A percentile compares a stretch with the other conserved stretches of the same genome.
Evolutionary conservation across 306 rosid genomes (phyloP).

Genomic region (Medicago arabica): DNA sequence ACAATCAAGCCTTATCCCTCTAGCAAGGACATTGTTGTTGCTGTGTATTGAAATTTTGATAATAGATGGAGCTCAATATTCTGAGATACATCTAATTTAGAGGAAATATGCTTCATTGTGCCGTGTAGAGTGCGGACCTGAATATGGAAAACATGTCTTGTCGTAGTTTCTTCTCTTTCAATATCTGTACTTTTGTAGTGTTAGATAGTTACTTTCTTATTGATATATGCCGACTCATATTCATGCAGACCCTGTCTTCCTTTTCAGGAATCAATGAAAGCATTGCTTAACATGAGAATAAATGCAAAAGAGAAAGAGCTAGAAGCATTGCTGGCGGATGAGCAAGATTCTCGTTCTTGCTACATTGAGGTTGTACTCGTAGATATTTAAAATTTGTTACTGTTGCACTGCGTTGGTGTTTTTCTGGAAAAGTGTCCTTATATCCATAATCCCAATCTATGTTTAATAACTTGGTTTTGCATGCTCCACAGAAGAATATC

Average conservation of each 20-base stretch:
- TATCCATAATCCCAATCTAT: neutral
- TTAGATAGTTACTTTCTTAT: conserved; percentile 6
- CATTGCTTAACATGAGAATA: conserved; percentile 76
- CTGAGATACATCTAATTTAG: neutral
- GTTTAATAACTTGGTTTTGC: conserved; percentile 29
- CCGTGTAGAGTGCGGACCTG: neutral
- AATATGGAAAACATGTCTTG: conserved; percentile 2
- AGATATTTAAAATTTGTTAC: conserved; percentile 7
- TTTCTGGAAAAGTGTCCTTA: conserved; percentile 20
- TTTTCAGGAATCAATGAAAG: conserved; percentile 77
- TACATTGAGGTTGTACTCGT: conserved; percentile 75
- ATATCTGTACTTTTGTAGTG: conserved; percentile 26
- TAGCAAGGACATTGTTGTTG: no score
- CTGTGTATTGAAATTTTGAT: neutral
- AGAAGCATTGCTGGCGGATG: conserved; percentile 89
- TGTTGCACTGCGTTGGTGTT: conserved; percentile 25
- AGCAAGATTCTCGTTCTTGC: conserved; percentile 85
- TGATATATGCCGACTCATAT: conserved; percentile 35
- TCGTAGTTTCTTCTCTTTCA: conserved; percentile 12
- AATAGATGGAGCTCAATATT: conserved; percentile 7
- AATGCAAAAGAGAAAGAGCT: conserved; percentile 84
- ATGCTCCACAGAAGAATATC: conserved; percentile 2
- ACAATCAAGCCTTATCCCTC: no score
- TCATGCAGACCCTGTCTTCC: conserved; percentile 41
- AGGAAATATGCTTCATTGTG: conserved; percentile 1